Conservation (phyloP, 108 stramenopile genomes). For the Nannochloropsis salina region DNA sequence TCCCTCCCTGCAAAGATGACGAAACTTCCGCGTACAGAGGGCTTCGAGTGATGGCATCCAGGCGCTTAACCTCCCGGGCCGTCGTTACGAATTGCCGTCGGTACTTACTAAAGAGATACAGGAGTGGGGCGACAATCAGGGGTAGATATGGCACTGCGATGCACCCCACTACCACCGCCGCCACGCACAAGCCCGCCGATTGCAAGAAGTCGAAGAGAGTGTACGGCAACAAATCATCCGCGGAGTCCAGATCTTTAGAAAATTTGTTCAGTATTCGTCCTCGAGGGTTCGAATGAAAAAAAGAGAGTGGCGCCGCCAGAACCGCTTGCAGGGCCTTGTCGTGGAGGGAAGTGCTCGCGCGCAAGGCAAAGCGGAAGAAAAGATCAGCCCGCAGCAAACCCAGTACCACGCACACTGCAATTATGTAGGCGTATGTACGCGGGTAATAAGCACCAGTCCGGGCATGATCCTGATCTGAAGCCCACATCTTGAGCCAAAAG, state of each 20-base stretch:
- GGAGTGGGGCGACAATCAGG: conserved; percentile 24
- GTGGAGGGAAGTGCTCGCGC: background rate
- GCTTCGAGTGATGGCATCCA: conserved; percentile 35
- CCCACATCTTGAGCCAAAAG: background rate
- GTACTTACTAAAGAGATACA: conserved; percentile 14
- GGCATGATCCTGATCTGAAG: background rate
- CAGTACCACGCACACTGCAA: background rate
- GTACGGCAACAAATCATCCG: conserved; percentile 33
- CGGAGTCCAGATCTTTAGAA: conserved; percentile 34
- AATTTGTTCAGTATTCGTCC: conserved; percentile 43
- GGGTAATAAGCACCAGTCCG: conserved; percentile 16
- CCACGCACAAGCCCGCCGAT: conserved; percentile 20
- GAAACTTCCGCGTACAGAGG: conserved; percentile 41
- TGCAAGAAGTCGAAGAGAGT: conserved; percentile 28
- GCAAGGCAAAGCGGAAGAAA: conserved; percentile 8
- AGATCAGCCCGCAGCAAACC: conserved; percentile 3
- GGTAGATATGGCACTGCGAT: conserved; percentile 29
- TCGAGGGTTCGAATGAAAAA: conserved; percentile 39
- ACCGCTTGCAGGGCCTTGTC: background rate
- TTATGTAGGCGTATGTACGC: conserved; percentile 9
- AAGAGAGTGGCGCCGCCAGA: conserved; percentile 17
- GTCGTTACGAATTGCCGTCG: background rate
- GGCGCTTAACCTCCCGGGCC: conserved; percentile 32
- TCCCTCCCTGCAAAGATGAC: conserved; percentile 22
- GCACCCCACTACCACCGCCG: conserved; percentile 24